Evolutionary conservation across 345 rosid genomes (phyloP).

Genomic region (Pistacia vera): DNA sequence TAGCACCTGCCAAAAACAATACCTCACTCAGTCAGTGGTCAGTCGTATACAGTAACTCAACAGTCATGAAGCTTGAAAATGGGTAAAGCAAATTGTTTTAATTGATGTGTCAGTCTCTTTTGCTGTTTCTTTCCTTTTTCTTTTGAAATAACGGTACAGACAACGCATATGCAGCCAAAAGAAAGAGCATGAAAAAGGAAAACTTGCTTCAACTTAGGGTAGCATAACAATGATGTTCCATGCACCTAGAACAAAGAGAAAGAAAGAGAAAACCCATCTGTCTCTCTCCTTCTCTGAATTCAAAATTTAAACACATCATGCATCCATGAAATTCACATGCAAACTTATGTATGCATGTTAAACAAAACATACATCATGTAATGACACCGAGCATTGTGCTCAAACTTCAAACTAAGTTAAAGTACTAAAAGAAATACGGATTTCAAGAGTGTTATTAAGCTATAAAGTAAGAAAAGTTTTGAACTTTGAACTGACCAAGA

Average conservation of each 20-base stretch:
- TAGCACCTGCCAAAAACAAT: slow-evolving; percentile 50
- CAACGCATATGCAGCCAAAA: background rate
- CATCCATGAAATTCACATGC: background rate
- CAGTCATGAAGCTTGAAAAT: background rate
- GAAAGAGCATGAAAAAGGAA: background rate
- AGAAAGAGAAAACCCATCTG: background rate
- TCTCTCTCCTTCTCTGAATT: background rate
- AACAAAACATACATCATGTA: background rate
- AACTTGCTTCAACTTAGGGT: background rate
- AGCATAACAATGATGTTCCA: background rate
- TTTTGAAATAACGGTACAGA: background rate
- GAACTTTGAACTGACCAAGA: slow-evolving; percentile 40
- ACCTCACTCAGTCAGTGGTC: background rate
- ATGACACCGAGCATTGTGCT: background rate
- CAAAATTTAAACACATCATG: background rate
- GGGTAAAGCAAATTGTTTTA: background rate
- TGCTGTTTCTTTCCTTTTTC: background rate
- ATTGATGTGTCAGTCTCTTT: too few relatives aligned
- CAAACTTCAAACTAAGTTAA: too few relatives aligned
- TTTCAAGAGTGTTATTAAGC: background rate
- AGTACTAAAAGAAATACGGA: too few relatives aligned
- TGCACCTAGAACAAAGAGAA: slow-evolving; percentile 9
- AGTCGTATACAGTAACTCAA: background rate
- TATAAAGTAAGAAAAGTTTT: background rate
- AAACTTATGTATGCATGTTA: background rate